These are phyloP conservation scores for Codiaeum variegatum DNA, from an alignment of 441 rosid species.

Conservation along the genomic window DNA sequence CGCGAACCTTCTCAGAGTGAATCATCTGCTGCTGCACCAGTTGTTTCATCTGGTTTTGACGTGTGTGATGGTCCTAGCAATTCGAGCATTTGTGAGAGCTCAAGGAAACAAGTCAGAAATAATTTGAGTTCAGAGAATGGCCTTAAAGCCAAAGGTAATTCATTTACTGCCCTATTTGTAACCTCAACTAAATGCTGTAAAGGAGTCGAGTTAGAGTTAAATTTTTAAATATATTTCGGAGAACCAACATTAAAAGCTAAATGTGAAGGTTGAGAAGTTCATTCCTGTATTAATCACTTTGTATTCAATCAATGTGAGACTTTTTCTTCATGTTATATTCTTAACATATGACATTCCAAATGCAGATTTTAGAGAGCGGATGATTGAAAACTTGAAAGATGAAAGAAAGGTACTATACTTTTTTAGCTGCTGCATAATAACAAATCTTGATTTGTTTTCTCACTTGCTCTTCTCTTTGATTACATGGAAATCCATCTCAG, in stretches of 20 bases:
- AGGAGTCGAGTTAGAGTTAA: too few species aligned
- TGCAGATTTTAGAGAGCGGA: constrained; percentile 54
- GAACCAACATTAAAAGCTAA: too few species aligned
- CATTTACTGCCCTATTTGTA: background rate
- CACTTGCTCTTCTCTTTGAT: constrained; percentile 9
- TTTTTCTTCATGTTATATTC: too few species aligned
- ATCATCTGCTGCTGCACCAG: constrained; percentile 71
- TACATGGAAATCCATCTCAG: constrained; percentile 24
- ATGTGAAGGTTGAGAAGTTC: too few species aligned
- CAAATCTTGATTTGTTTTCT: constrained; percentile 7
- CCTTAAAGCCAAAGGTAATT: constrained; percentile 44
- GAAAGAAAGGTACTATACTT: constrained; percentile 45
- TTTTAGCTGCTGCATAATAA: background rate
- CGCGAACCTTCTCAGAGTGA: constrained; percentile 64
- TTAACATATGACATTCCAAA: constrained; percentile 14
- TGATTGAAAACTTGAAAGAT: constrained; percentile 57
- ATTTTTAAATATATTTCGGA: too few species aligned
- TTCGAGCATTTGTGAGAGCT: constrained; percentile 58
- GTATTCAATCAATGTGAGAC: too few species aligned
- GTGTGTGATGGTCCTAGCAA: constrained; percentile 57
- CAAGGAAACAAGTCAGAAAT: constrained; percentile 44
- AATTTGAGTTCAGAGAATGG: constrained; percentile 39
- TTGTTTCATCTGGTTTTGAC: constrained; percentile 58
- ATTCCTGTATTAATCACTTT: too few species aligned
- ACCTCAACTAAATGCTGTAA: too few species aligned